Evolutionary conservation across 495 filamentous ascomycete species (phyloP), one percentile per base, ranked within the genome.

Genomic region (Cudoniella acicularis): DNA sequence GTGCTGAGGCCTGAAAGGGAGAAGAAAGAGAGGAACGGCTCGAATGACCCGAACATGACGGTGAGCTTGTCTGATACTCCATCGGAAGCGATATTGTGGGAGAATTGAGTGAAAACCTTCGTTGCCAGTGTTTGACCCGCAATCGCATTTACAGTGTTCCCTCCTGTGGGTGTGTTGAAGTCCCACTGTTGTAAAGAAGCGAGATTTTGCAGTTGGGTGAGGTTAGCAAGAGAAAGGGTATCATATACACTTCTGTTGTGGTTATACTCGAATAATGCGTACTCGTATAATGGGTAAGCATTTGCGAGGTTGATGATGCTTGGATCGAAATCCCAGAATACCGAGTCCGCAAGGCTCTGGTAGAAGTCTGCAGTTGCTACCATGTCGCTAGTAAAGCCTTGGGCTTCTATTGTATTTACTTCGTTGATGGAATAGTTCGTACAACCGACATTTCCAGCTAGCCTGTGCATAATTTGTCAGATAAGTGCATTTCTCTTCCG

Each of bases 1-100:
- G 59, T 69, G 1, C 78, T 68, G 18, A 90, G 72, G 20, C 74
- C 66, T 17, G 81, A 63, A 10, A 89, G 71, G 8, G 81, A 80
- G 56, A 87, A 83, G 63, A 89, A 83, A 13, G 83, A 78, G 18
- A 87, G 70, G 49, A 85, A 79, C 47, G 84, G 80, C 52, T 83
- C 83, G 54, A 80, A 79, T 21, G 74, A 72, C 21, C 86, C 85
- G 63, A 89, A 81, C 9, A 84, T 57, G 49, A 89, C 64, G 2
- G 72, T 80, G 69, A 90, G 71, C 58, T 83, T 87, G 47, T 77
- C 70, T 22, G 67, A 45, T 0, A 41, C 62, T 22, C 80, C 59
- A 1, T 22, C 8, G 13, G 59, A 56, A 8, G 40, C 47, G 10
- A 66, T 54, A n/a, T 48, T 52, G 17, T 66, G 47, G 2, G 10